Conservation (phyloP, 2,329 filamentous ascomycete genomes). For the Colletotrichum australisinense region DNA sequence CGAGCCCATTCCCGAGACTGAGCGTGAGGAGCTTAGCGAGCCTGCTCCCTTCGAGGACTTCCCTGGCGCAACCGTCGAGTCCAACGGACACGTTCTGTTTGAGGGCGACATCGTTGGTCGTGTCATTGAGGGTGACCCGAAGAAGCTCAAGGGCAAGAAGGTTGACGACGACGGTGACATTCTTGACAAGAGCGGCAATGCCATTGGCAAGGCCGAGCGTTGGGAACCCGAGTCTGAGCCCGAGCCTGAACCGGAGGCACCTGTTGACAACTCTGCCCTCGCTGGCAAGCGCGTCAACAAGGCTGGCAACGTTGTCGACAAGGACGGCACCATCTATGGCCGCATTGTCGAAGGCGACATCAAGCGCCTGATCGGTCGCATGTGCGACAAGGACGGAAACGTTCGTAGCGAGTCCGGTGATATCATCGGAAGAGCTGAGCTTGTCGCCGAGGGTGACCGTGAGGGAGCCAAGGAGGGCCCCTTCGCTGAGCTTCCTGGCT, state of each 20-base stretch:
- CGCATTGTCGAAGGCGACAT: conserved; percentile 75
- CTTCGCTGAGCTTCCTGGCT: conserved; percentile 74
- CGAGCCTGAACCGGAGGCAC: conserved; percentile 52
- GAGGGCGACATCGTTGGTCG: conserved; percentile 68
- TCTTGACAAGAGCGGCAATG: conserved; percentile 74
- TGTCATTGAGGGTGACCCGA: conserved; percentile 72
- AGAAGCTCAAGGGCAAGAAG: conserved; percentile 71
- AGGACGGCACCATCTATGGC: conserved; percentile 67
- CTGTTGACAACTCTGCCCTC: conserved; percentile 69
- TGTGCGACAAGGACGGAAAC: conserved; percentile 78
- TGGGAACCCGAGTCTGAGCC: conserved; percentile 69
- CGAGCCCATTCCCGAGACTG: conserved; percentile 70
- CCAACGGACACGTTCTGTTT: conserved; percentile 63
- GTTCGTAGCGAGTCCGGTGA: conserved; percentile 80
- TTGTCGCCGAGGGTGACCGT: conserved; percentile 75
- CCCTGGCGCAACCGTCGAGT: conserved; percentile 64
- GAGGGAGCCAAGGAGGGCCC: conserved; percentile 73
- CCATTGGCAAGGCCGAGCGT: conserved; percentile 74
- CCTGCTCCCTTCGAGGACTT: conserved; percentile 69
- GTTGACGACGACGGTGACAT: conserved; percentile 79
- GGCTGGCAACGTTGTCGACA: conserved; percentile 71
- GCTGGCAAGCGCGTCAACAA: conserved; percentile 80
- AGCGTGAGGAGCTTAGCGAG: conserved; percentile 60
- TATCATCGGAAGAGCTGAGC: conserved; percentile 74
- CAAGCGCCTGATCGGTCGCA: conserved; percentile 72